Conservation (phyloP, 768 basidiomycete genomes). For the Suillus decipiens region DNA sequence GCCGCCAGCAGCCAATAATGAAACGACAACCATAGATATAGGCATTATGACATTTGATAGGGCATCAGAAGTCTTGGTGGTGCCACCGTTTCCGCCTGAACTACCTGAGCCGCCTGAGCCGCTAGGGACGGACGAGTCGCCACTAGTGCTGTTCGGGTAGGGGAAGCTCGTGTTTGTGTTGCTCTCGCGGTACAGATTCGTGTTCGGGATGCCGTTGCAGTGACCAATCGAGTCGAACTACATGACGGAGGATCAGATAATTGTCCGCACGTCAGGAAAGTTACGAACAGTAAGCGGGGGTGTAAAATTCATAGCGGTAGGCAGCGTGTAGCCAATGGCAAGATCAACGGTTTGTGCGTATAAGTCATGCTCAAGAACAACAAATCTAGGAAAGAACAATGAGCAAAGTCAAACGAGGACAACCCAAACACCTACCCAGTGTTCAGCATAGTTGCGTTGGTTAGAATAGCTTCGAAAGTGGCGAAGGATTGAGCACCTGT, state of each 20-base stretch:
- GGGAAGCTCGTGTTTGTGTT: constrained; percentile 73
- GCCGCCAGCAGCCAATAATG: constrained; percentile 17
- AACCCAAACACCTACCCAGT: constrained; percentile 49
- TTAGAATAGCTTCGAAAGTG: constrained; percentile 75
- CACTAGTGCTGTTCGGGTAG: constrained; percentile 38
- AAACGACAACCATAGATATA: constrained; percentile 13
- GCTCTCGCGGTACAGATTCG: constrained; percentile 83
- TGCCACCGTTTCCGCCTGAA: constrained; percentile 7
- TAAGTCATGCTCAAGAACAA: constrained; percentile 88
- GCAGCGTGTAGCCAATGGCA: constrained; percentile 83
- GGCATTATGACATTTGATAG: constrained; percentile 19
- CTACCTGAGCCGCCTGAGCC: constrained; percentile 14
- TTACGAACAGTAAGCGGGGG: constrained; percentile 63
- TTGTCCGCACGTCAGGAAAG: background rate
- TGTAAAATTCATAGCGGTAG: constrained; percentile 66
- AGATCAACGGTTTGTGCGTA: constrained; percentile 86
- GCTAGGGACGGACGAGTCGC: constrained; percentile 17
- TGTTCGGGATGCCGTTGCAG: constrained; percentile 64
- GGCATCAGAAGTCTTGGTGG: constrained; percentile 12
- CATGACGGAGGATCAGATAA: background rate
- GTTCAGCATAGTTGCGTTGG: constrained; percentile 58
- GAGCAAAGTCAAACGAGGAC: constrained; percentile 4
- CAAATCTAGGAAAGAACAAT: constrained; percentile 53
- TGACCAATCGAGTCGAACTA: constrained; percentile 75
- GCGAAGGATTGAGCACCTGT: constrained; percentile 64